Conservation (phyloP, 345 rosid species). For the Viola odorata region DNA sequence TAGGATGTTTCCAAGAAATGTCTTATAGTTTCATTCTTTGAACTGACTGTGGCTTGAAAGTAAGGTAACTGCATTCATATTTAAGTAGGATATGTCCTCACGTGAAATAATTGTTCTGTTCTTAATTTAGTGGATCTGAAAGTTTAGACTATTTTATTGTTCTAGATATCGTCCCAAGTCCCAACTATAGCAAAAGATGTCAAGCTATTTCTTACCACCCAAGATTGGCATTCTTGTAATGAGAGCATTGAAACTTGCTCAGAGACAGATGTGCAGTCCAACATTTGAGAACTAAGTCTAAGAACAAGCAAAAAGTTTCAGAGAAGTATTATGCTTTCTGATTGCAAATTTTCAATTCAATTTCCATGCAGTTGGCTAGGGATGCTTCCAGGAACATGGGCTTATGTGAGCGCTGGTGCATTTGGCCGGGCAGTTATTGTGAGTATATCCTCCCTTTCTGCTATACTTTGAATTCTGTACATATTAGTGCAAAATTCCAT, state of each 20-base stretch:
- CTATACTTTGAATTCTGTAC: slow-evolving; percentile 1
- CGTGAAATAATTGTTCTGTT: too few relatives aligned
- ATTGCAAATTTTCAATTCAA: neutral
- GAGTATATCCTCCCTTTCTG: slow-evolving; percentile 24
- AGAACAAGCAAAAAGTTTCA: neutral
- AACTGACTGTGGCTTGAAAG: neutral
- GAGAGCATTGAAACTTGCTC: slow-evolving; percentile 1
- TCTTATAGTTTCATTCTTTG: neutral
- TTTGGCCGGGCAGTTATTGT: slow-evolving; percentile 91
- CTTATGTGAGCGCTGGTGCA: slow-evolving; percentile 96
- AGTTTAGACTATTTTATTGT: too few relatives aligned
- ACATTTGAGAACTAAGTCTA: neutral
- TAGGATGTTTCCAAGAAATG: neutral
- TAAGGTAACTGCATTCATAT: too few relatives aligned
- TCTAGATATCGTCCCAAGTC: too few relatives aligned
- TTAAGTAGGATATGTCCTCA: too few relatives aligned
- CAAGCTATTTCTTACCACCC: too few relatives aligned
- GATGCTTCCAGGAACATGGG: slow-evolving; percentile 99
- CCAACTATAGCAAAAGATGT: too few relatives aligned
- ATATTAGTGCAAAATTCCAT: neutral
- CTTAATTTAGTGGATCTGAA: too few relatives aligned
- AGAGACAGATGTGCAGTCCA: neutral
- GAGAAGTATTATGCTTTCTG: neutral
- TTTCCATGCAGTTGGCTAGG: slow-evolving; percentile 80
- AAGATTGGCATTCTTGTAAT: neutral